A percentile compares a stretch with the other conserved stretches of the same genome.
phyloP scores from a whole-genome alignment of 495 filamentous ascomycete species.

The Mytilinidion resinicola region DNA sequence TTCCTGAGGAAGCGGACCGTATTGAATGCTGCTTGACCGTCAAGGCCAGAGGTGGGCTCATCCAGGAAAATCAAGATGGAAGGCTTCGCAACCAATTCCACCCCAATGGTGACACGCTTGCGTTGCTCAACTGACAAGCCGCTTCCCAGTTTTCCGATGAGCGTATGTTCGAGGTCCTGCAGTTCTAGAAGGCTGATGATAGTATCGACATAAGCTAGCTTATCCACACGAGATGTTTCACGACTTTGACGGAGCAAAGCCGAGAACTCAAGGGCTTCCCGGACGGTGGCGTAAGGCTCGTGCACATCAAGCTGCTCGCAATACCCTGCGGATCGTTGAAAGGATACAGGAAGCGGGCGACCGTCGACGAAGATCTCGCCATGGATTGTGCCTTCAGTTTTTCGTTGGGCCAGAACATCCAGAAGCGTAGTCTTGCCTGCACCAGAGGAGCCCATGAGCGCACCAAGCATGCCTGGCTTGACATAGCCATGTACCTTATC shows the following conservation, averaged over 20 bases:
- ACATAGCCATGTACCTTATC: conserved; percentile 30
- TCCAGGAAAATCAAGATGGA: conserved; percentile 33
- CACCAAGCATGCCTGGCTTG: conserved; percentile 30
- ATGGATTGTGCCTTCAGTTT: conserved; percentile 26
- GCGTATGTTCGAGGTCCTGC: conserved; percentile 32
- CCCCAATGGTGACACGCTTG: conserved; percentile 36
- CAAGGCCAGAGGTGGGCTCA: conserved; percentile 35
- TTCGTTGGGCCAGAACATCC: conserved; percentile 34
- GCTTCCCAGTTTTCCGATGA: conserved; percentile 29
- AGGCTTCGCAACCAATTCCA: conserved; percentile 33
- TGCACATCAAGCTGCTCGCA: conserved; percentile 35
- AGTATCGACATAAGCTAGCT: conserved; percentile 46
- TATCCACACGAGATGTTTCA: conserved; percentile 36
- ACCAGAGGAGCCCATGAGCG: conserved; percentile 33
- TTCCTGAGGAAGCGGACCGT: conserved; percentile 29
- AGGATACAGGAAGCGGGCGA: conserved; percentile 26
- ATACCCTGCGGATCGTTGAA: conserved; percentile 33
- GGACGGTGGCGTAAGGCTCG: conserved; percentile 28
- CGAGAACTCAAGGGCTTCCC: conserved; percentile 33
- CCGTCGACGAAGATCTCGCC: conserved; percentile 35
- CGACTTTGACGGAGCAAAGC: conserved; percentile 31
- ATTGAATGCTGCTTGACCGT: conserved; percentile 30
- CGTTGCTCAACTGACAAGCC: conserved; percentile 38
- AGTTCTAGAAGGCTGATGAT: conserved; percentile 50
- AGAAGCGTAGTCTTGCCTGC: conserved; percentile 36